Percentiles rank a stretch among this genome's conserved stretches.
Evolutionary conservation across 768 basidiomycete genomes (phyloP).

Genomic region (Neoboletus magnificus): DNA sequence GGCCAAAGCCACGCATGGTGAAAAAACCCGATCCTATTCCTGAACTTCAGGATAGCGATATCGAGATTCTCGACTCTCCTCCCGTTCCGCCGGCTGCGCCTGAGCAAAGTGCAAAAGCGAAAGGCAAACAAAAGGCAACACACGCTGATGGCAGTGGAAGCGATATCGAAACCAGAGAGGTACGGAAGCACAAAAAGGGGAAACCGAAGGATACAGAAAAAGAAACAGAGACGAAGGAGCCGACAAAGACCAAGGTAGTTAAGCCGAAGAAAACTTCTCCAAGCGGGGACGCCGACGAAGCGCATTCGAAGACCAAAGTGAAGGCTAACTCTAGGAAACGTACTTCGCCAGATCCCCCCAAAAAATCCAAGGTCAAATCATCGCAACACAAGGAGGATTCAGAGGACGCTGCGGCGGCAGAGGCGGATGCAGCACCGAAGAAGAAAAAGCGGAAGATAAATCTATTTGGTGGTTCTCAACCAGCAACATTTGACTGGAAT

Average conservation of each 20-base stretch:
- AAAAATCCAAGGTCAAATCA: slow-evolving; percentile 20
- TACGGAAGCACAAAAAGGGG: slow-evolving; percentile 28
- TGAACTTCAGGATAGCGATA: slow-evolving; percentile 29
- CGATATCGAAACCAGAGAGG: slow-evolving; percentile 20
- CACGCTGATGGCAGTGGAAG: slow-evolving; percentile 16
- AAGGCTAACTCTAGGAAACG: slow-evolving; percentile 19
- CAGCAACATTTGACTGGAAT: slow-evolving; percentile 45
- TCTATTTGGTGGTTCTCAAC: slow-evolving; percentile 46
- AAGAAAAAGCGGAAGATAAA: slow-evolving; percentile 74
- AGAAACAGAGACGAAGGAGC: slow-evolving; percentile 25
- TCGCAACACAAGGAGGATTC: slow-evolving; percentile 11
- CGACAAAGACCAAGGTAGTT: slow-evolving; percentile 26
- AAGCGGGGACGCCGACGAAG: slow-evolving; percentile 16
- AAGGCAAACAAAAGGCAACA: slow-evolving; percentile 39
- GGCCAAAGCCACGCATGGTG: slow-evolving; percentile 20
- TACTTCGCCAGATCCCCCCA: slow-evolving; percentile 18
- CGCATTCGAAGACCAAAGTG: slow-evolving; percentile 12
- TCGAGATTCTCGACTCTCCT: slow-evolving; percentile 25
- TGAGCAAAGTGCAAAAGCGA: slow-evolving; percentile 27
- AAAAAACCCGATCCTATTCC: slow-evolving; percentile 16
- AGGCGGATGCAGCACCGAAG: slow-evolving; percentile 37
- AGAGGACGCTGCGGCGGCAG: slow-evolving; percentile 17
- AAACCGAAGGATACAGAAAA: slow-evolving; percentile 19
- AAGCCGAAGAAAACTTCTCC: slow-evolving; percentile 24
- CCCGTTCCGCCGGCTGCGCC: slow-evolving; percentile 15